Conservation (phyloP, 331 rosid genomes). For the Saraca asoca region DNA sequence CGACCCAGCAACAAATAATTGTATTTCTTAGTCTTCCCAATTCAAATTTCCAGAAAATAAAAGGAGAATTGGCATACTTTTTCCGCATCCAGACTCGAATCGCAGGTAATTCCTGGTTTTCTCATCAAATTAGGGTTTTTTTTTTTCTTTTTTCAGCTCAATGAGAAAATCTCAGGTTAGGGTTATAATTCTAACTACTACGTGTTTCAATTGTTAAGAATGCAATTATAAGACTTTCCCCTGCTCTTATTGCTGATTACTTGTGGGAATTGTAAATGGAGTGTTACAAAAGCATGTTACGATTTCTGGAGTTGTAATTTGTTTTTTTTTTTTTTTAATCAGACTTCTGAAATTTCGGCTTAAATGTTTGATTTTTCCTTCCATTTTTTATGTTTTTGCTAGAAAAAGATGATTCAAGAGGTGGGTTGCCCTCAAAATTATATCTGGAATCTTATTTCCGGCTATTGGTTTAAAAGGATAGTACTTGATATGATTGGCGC, state of each 20-base stretch:
- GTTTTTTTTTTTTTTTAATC: constrained; percentile 8
- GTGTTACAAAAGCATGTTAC: background rate
- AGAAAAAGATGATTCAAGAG: constrained; percentile 33
- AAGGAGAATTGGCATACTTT: too few species aligned
- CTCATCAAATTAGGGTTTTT: constrained; percentile 28
- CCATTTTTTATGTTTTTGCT: constrained; percentile 33
- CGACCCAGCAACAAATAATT: too few species aligned
- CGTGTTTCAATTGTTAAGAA: constrained; percentile 4
- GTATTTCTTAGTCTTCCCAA: too few species aligned
- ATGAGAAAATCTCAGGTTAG: constrained; percentile 20
- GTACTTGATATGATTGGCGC: constrained; percentile 24
- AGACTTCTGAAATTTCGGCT: constrained; percentile 26
- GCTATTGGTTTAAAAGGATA: constrained; percentile 22
- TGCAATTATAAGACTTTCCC: background rate
- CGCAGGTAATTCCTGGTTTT: constrained; percentile 44
- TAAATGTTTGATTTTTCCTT: constrained; percentile 4
- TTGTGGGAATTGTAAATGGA: background rate
- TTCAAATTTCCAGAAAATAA: too few species aligned
- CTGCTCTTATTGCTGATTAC: constrained; percentile 23
- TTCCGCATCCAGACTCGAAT: constrained; percentile 35
- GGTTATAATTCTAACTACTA: constrained; percentile 11
- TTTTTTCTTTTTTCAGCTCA: too few species aligned
- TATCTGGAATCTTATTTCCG: constrained; percentile 23
- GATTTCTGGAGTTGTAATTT: background rate
- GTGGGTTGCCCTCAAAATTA: constrained; percentile 23